These are phyloP conservation scores for Cryptococcus neoformans DNA, from an alignment of 1,284 basidiomycete species.

Conservation along the genomic window DNA sequence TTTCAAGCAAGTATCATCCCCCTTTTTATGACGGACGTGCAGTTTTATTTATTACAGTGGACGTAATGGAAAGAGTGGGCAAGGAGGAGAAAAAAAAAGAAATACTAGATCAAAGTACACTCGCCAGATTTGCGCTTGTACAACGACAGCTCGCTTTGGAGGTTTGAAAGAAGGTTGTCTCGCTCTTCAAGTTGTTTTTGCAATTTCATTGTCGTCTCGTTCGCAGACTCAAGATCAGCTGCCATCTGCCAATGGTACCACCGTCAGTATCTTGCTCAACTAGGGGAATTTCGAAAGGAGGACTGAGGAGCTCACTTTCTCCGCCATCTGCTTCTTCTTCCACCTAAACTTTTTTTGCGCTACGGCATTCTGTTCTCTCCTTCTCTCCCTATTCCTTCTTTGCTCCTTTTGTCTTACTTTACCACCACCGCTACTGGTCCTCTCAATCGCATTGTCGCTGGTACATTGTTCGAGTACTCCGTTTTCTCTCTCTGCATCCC, in stretches of 20 bases:
- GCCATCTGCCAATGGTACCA: slow-evolving; percentile 7
- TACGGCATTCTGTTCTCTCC: slow-evolving; percentile 33
- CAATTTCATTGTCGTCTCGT: slow-evolving; percentile 4
- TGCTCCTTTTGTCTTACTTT: background rate
- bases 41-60: too few species aligned
- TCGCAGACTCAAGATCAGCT: slow-evolving; percentile 8
- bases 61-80: too few species aligned
- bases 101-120: background rate
- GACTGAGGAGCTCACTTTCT: slow-evolving; percentile 18
- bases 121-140: slow-evolving; percentile 1
- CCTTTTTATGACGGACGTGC: too few species aligned
- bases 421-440: background rate
- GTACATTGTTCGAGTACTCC: too few species aligned
- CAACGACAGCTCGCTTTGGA: slow-evolving; percentile 4
- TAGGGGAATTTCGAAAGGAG: background rate
- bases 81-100: too few species aligned
- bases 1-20: too few species aligned
- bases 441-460: too few species aligned
- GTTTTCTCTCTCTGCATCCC: too few species aligned
- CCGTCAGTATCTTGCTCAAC: background rate
- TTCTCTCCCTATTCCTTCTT: slow-evolving; percentile 21
- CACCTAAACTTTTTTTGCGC: slow-evolving; percentile 33
- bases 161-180: slow-evolving; percentile 3
- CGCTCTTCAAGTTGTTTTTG: slow-evolving; percentile 7
- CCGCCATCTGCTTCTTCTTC: slow-evolving; percentile 31